phyloP scores from a whole-genome alignment of 192 early-diverging fungal species.

The Spinellus fusiger region DNA sequence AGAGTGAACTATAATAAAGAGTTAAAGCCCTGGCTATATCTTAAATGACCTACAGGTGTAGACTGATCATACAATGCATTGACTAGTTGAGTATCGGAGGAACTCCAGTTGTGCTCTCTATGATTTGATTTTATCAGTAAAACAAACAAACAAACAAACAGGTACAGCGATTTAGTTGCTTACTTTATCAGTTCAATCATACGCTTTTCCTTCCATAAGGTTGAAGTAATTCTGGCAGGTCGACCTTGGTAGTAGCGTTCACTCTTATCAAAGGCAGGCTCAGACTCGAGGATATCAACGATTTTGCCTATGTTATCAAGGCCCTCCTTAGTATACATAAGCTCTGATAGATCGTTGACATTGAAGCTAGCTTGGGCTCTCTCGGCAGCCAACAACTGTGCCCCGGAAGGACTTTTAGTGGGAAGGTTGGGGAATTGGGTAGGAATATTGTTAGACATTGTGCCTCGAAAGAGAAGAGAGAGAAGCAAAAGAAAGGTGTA shows the following conservation, averaged over 20 bases:
- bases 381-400: constrained; percentile 53
- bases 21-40: background rate
- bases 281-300: constrained; percentile 53
- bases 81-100: constrained; percentile 43
- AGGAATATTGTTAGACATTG: constrained; percentile 23
- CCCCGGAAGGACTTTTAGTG: constrained; percentile 44
- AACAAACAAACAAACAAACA: constrained; percentile 7
- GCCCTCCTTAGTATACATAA: constrained; percentile 62
- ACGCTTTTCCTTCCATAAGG: constrained; percentile 54
- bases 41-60: constrained; percentile 38
- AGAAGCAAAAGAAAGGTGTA: background rate
- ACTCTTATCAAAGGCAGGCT: constrained; percentile 68
- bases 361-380: constrained; percentile 62
- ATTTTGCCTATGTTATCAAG: constrained; percentile 52
- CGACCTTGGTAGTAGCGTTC: constrained; percentile 68
- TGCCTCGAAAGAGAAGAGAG: background rate
- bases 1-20: constrained; percentile 50
- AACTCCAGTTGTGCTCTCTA: constrained; percentile 51
- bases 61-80: constrained; percentile 54
- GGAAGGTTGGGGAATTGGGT: constrained; percentile 40
- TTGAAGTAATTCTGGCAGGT: constrained; percentile 55
- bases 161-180: constrained; percentile 1
- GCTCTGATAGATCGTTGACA: constrained; percentile 55
- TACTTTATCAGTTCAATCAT: constrained; percentile 58
- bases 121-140: background rate